These are phyloP conservation scores for Aspergillus melleus DNA, from an alignment of 2,329 filamentous ascomycete species.

Conservation along the genomic window DNA sequence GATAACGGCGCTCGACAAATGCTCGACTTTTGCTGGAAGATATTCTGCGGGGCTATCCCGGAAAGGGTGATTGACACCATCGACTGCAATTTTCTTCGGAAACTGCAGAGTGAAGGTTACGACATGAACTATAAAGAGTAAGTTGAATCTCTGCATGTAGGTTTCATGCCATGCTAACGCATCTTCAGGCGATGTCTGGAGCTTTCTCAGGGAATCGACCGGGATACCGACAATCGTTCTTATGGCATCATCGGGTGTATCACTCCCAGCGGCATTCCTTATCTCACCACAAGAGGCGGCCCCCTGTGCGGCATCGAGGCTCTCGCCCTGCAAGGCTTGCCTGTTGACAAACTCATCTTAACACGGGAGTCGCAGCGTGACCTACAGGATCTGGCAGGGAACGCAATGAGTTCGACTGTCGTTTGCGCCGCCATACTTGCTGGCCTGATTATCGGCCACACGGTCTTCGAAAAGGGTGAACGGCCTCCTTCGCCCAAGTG, in stretches of 20 bases:
- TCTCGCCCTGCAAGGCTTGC: conserved; percentile 67
- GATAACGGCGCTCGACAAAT: conserved; percentile 54
- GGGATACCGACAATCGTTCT: conserved; percentile 48
- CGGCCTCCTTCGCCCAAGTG: neutral
- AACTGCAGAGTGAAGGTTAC: conserved; percentile 45
- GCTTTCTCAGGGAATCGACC: conserved; percentile 71
- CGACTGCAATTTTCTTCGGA: conserved; percentile 61
- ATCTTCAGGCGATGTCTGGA: conserved; percentile 53
- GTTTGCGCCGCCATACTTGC: conserved; percentile 64
- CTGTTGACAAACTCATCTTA: conserved; percentile 62
- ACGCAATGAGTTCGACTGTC: conserved; percentile 76
- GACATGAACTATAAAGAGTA: conserved; percentile 61
- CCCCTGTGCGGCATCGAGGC: conserved; percentile 64
- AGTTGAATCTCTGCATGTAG: conserved; percentile 18
- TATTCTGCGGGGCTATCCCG: conserved; percentile 53
- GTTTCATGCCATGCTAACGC: neutral
- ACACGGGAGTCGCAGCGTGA: conserved; percentile 62
- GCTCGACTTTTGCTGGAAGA: conserved; percentile 57
- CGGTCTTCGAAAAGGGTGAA: conserved; percentile 28
- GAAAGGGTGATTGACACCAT: conserved; percentile 66
- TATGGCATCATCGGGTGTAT: conserved; percentile 66
- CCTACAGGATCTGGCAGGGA: conserved; percentile 70
- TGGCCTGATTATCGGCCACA: conserved; percentile 51
- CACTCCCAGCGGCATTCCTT: conserved; percentile 65
- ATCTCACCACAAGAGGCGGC: conserved; percentile 60